phyloP scores from a whole-genome alignment of 169 alveolate species.

The Plasmodium knowlesi region DNA sequence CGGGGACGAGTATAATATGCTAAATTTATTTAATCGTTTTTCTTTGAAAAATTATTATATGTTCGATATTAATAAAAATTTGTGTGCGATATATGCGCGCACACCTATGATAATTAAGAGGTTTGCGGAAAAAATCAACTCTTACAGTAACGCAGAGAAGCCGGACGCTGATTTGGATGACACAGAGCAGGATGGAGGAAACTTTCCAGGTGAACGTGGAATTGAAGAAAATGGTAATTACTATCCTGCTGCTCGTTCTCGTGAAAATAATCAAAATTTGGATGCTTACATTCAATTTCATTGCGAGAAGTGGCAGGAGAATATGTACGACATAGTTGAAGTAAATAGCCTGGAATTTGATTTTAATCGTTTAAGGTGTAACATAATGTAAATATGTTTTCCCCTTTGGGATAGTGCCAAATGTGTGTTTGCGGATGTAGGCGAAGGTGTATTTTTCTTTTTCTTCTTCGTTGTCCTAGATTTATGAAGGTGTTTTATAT shows the following conservation, averaged over 20 bases:
- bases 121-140: conserved; percentile 68
- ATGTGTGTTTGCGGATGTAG: background rate
- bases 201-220: conserved; percentile 13
- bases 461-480: background rate
- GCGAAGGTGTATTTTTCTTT: conserved; percentile 31
- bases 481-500: background rate
- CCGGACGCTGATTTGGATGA: background rate
- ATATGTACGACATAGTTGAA: conserved; percentile 72
- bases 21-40: conserved; percentile 47
- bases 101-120: conserved; percentile 74
- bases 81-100: conserved; percentile 57
- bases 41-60: conserved; percentile 63
- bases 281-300: conserved; percentile 73
- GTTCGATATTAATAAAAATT: conserved; percentile 64
- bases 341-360: conserved; percentile 73
- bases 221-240: conserved; percentile 19
- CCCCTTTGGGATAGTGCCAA: background rate
- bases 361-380: conserved; percentile 56
- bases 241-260: background rate
- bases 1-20: conserved; percentile 42
- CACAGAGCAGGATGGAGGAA: background rate
- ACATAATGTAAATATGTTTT: conserved; percentile 41
- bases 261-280: conserved; percentile 30
- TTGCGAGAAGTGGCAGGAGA: conserved; percentile 76
- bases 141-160: conserved; percentile 11